phyloP scores from a whole-genome alignment of 768 basidiomycete species.

The Rhizopogon sp. region DNA sequence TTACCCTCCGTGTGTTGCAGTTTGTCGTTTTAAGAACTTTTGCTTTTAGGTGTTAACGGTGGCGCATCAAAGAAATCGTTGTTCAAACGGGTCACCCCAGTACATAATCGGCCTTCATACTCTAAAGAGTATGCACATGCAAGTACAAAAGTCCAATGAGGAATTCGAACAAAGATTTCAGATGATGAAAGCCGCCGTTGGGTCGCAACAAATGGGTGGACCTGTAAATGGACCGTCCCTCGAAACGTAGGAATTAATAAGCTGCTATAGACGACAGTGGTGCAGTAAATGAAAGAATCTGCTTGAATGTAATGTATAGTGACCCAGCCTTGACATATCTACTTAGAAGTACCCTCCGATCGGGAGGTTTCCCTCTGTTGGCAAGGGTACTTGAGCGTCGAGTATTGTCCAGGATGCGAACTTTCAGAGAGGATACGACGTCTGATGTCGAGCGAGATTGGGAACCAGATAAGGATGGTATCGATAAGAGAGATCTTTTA shows the following conservation, averaged over 20 bases:
- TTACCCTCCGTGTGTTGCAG: slow-evolving; percentile 12
- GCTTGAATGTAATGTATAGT: slow-evolving; percentile 1
- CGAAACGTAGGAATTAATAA: slow-evolving; percentile 1
- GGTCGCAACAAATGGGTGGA: background rate
- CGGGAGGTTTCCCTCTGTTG: slow-evolving; percentile 17
- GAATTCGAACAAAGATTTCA: slow-evolving; percentile 29
- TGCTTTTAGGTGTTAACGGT: slow-evolving; percentile 38
- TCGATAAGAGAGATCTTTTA: slow-evolving; percentile 44
- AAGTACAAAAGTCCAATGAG: slow-evolving; percentile 38
- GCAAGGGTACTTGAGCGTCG: slow-evolving; percentile 25
- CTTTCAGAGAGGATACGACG: slow-evolving; percentile 40
- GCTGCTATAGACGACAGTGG: background rate
- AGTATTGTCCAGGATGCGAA: slow-evolving; percentile 56
- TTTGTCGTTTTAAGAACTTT: slow-evolving; percentile 7
- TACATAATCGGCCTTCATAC: slow-evolving; percentile 30
- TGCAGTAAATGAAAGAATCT: background rate
- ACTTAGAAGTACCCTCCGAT: slow-evolving; percentile 7
- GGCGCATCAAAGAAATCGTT: slow-evolving; percentile 26
- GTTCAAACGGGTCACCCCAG: slow-evolving; percentile 18
- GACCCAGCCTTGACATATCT: background rate
- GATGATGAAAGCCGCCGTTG: slow-evolving; percentile 14
- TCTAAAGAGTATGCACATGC: slow-evolving; percentile 40
- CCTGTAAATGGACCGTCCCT: slow-evolving; percentile 2
- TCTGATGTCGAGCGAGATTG: slow-evolving; percentile 18
- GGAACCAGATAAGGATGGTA: slow-evolving; percentile 17